Evolutionary conservation across 2,329 filamentous ascomycete species (phyloP).

Genomic region (Aspergillus tanneri): DNA sequence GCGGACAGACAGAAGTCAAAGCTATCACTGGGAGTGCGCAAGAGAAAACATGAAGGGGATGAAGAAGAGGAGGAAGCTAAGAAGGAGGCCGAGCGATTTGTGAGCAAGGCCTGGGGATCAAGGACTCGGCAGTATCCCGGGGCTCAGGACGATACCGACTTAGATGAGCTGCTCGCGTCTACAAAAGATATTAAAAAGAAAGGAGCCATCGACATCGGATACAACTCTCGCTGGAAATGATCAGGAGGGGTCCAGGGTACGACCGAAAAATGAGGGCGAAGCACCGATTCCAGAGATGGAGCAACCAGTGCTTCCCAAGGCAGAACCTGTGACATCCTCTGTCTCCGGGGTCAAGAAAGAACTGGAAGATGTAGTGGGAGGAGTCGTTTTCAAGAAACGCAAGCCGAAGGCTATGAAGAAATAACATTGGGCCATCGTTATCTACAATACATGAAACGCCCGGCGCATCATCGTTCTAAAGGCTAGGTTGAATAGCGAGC

Average conservation of each 20-base stretch:
- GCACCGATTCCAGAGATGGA: slow-evolving; percentile 7
- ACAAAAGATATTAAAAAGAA: slow-evolving; percentile 41
- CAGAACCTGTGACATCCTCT: slow-evolving; percentile 1
- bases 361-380: slow-evolving; percentile 25
- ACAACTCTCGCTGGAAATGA: slow-evolving; percentile 14
- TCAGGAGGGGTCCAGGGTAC: neutral
- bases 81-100: slow-evolving; percentile 30
- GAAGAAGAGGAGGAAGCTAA: slow-evolving; percentile 44
- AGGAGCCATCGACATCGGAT: slow-evolving; percentile 20
- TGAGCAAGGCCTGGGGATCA: slow-evolving; percentile 47
- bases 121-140: slow-evolving; percentile 43
- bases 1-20: slow-evolving; percentile 45
- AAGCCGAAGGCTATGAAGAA: slow-evolving; percentile 47
- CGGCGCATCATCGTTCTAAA: too few species aligned
- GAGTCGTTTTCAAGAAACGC: slow-evolving; percentile 51
- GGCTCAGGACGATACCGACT: slow-evolving; percentile 37
- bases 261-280: slow-evolving; percentile 21
- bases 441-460: too few species aligned
- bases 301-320: slow-evolving; percentile 2
- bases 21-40: slow-evolving; percentile 45
- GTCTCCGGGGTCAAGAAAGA: slow-evolving; percentile 14
- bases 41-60: slow-evolving; percentile 44
- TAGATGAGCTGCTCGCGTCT: slow-evolving; percentile 46
- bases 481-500: too few species aligned
- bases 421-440: slow-evolving; percentile 20